phyloP scores from a whole-genome alignment of 2,329 filamentous ascomycete genomes.

The Neonectria punicea region DNA sequence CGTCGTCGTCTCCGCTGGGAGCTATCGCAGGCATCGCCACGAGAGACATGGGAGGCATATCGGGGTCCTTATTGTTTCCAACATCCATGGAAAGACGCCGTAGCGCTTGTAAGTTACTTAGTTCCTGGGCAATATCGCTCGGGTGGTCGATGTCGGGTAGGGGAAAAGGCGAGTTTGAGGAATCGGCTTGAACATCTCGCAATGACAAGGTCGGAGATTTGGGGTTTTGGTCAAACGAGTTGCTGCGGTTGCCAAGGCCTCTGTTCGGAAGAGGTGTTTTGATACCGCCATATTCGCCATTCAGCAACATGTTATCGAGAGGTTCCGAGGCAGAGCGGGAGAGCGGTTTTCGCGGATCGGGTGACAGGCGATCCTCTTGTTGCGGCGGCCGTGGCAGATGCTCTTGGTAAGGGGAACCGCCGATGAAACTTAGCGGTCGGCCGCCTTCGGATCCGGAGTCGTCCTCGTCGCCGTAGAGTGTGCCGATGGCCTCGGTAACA shows the following conservation, averaged over 20 bases:
- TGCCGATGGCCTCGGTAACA: slow-evolving; percentile 93
- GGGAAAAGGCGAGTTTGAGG: slow-evolving; percentile 75
- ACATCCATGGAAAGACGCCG: slow-evolving; percentile 96
- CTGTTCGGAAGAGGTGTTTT: slow-evolving; percentile 55
- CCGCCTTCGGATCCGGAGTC: slow-evolving; percentile 66
- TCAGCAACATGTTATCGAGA: slow-evolving; percentile 41
- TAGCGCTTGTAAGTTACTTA: slow-evolving; percentile 91
- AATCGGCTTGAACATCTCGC: slow-evolving; percentile 67
- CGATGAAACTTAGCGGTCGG: slow-evolving; percentile 80
- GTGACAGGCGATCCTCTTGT: slow-evolving; percentile 45
- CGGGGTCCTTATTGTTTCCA: slow-evolving; percentile 75
- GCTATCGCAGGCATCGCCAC: slow-evolving; percentile 79
- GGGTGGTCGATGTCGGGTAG: slow-evolving; percentile 91
- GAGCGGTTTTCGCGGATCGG: slow-evolving; percentile 54
- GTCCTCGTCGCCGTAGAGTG: slow-evolving; percentile 84
- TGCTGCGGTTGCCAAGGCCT: slow-evolving; percentile 53
- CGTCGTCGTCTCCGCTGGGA: slow-evolving; percentile 78
- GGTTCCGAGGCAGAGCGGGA: slow-evolving; percentile 60
- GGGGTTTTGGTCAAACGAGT: slow-evolving; percentile 54
- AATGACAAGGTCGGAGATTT: slow-evolving; percentile 64
- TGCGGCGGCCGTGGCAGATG: slow-evolving; percentile 53
- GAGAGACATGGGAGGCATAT: slow-evolving; percentile 75
- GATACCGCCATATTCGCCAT: slow-evolving; percentile 48
- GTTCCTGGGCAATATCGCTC: slow-evolving; percentile 88
- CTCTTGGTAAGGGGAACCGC: slow-evolving; percentile 64